Evolutionary conservation across 352 stramenopile species (phyloP).

Genomic region (Phytopythium helicoides): DNA sequence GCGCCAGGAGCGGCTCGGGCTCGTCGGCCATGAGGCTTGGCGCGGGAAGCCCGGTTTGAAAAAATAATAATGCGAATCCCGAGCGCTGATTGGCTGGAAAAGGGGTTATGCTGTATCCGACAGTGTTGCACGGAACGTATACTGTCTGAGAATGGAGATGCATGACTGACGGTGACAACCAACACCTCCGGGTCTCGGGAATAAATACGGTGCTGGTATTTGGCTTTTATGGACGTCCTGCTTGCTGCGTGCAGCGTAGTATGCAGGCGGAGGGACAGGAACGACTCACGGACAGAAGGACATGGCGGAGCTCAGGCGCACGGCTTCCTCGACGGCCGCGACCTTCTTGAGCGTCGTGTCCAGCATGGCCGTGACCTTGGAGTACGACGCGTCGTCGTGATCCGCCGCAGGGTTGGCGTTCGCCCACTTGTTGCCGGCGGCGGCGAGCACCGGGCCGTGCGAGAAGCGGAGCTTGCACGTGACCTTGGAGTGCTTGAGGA

Average conservation of each 20-base stretch:
- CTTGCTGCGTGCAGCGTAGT: too few relatives aligned
- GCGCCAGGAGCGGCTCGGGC: constrained; percentile 37
- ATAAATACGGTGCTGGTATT: too few relatives aligned
- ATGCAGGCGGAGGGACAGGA: neutral
- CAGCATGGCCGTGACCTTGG: constrained; percentile 68
- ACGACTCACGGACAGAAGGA: constrained; percentile 47
- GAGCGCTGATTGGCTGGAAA: too few relatives aligned
- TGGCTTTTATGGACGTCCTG: too few relatives aligned
- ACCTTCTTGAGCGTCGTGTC: constrained; percentile 76
- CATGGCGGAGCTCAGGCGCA: constrained; percentile 74
- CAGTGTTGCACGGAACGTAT: too few relatives aligned
- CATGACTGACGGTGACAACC: too few relatives aligned
- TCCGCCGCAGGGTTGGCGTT: constrained; percentile 33
- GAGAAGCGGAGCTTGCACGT: constrained; percentile 75
- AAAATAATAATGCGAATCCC: neutral
- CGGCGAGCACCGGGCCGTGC: constrained; percentile 12
- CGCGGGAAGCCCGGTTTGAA: neutral
- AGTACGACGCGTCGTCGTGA: constrained; percentile 45
- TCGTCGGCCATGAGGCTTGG: neutral
- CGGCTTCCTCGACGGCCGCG: constrained; percentile 65
- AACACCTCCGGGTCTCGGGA: too few relatives aligned
- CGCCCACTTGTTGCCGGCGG: constrained; percentile 18
- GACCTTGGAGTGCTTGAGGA: constrained; percentile 75
- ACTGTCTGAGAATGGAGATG: too few relatives aligned
- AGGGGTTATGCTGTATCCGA: too few relatives aligned